phyloP scores from a whole-genome alignment of 192 early-diverging fungal species.

The Gigaspora rosea region DNA sequence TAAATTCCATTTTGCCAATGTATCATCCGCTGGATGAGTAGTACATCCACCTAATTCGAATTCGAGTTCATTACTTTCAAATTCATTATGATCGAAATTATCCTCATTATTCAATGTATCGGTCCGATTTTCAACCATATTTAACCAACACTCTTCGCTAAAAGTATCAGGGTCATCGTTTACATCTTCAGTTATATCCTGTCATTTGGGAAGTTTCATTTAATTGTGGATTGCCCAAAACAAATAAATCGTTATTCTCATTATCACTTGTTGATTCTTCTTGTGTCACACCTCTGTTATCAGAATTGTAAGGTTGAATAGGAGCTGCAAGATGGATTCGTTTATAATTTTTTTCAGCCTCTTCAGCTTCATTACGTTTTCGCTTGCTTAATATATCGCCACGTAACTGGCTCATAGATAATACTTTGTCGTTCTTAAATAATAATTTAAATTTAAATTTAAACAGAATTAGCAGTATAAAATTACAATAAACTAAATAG shows the following conservation, averaged over 20 bases:
- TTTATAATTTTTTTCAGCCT: slow-evolving; percentile 8
- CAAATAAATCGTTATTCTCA: no score
- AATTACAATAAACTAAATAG: neutral
- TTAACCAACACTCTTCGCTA: neutral
- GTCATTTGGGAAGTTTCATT: neutral
- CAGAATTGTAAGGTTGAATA: neutral
- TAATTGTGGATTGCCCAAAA: neutral
- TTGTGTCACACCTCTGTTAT: neutral
- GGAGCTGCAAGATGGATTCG: neutral
- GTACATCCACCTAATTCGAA: slow-evolving; percentile 10
- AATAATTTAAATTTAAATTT: neutral
- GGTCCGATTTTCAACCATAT: slow-evolving; percentile 9
- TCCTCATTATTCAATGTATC: neutral
- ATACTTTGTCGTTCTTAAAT: slow-evolving; percentile 5
- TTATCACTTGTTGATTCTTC: no score
- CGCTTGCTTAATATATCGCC: slow-evolving; percentile 6
- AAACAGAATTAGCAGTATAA: neutral
- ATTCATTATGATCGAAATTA: slow-evolving; percentile 11
- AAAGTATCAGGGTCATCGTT: neutral
- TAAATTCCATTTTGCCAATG: slow-evolving; percentile 26
- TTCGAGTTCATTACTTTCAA: neutral
- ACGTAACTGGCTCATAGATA: slow-evolving; percentile 1
- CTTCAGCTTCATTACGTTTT: neutral
- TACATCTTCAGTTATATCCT: neutral
- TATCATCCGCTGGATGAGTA: slow-evolving; percentile 20